Evolutionary conservation across 1,284 basidiomycete species (phyloP), one percentile per base, ranked within the genome.

Genomic region (Rhodotorula glutinis): DNA sequence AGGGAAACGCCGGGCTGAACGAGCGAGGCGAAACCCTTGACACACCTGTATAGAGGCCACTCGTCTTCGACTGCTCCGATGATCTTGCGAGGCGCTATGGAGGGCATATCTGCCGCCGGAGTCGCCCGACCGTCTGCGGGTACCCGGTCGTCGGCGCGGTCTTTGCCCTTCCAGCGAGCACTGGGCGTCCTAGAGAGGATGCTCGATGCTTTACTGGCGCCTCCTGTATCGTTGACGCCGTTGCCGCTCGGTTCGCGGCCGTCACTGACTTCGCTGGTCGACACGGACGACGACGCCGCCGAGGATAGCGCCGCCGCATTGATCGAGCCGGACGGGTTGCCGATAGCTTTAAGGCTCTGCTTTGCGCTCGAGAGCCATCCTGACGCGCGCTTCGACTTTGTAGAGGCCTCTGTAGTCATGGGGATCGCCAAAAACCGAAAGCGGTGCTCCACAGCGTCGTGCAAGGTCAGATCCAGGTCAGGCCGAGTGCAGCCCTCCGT

Each of bases 11-110:
- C n/a, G n/a, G n/a, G n/a, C n/a, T n/a, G n/a, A n/a, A n/a, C n/a
- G n/a, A n/a, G n/a, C n/a, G n/a, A n/a, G n/a, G n/a, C n/a, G n/a
- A n/a, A n/a, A n/a, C n/a, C n/a, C 19, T 10, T n/a, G 1, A 75
- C 79, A 70, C 72, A 88, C 87, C 87, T 89, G 80, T 85, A 92
- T 66, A 92, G 82, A 59, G 85, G 83, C 89, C 89, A 93, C 73
- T 91, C 88, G 75, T 94, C 91, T 75, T 88, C 80, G 60, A 93
- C 90, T 3, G 90, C 88, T 40, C 87, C 87, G 53, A 87, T 85
- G 66, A 88, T 87, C 66, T 23, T 41, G n/a, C 53, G 25, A 19
- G 62, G 62, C 51, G 56, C 56, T 7, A 59, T 49, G 1, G 43
- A 17, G 16, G 62, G 62, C 62, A 63, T 63, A 17, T 49, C 44